Percentiles rank a stretch among this genome's conserved stretches.
Conservation (phyloP, 2,329 filamentous ascomycete genomes). For the Pestalotiopsis sp. region DNA sequence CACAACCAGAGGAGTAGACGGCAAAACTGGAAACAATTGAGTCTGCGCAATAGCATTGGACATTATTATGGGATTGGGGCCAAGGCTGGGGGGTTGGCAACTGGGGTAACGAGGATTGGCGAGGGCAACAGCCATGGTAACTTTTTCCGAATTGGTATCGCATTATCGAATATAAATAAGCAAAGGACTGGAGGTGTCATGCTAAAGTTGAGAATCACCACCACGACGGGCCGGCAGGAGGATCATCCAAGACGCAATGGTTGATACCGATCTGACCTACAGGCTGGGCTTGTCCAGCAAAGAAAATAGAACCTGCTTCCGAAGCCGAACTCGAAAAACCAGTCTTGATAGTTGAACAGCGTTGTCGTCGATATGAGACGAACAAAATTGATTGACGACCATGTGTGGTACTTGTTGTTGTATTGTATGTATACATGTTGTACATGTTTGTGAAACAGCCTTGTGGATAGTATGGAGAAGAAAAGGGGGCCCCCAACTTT, state of each 20-base stretch:
- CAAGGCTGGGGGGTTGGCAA: neutral
- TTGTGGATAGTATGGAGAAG: too few relatives aligned
- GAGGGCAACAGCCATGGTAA: neutral
- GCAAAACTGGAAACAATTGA: neutral
- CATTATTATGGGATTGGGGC: slow-evolving; percentile 12
- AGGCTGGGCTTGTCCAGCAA: too few relatives aligned
- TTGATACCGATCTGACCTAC: neutral
- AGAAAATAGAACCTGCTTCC: too few relatives aligned
- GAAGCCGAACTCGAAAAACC: too few relatives aligned
- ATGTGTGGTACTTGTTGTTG: too few relatives aligned
- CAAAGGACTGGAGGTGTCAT: neutral
- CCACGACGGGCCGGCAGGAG: neutral
- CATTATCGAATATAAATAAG: neutral
- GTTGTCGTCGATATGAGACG: too few relatives aligned
- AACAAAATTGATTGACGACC: too few relatives aligned
- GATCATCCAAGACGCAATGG: neutral
- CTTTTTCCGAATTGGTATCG: neutral
- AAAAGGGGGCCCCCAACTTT: neutral
- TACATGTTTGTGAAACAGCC: too few relatives aligned
- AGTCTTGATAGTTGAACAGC: too few relatives aligned
- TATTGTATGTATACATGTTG: too few relatives aligned
- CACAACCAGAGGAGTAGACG: neutral
- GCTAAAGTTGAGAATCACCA: neutral
- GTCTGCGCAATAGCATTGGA: neutral
- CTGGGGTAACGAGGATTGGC: neutral